Conservation (phyloP, 2,329 filamentous ascomycete species). For the Trichoderma citrinoviride region DNA sequence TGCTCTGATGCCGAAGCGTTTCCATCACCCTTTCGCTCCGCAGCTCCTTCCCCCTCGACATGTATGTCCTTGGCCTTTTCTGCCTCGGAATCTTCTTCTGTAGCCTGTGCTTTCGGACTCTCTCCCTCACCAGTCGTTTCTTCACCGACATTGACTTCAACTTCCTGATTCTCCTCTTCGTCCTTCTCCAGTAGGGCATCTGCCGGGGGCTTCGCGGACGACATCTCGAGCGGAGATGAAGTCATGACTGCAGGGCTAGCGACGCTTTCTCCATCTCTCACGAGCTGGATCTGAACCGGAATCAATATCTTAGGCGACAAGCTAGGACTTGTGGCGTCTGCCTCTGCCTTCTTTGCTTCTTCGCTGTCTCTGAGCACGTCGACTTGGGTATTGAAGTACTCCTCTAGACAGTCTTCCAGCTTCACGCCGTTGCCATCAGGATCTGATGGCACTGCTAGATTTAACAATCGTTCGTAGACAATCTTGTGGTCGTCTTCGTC, state of each 20-base stretch:
- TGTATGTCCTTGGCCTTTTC: no score
- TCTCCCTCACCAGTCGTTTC: background rate
- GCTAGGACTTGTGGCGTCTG: slow-evolving; percentile 31
- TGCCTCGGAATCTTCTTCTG: no score
- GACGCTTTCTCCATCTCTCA: slow-evolving; percentile 35
- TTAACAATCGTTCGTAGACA: slow-evolving; percentile 84
- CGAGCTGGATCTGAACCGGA: slow-evolving; percentile 36
- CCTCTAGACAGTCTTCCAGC: slow-evolving; percentile 86
- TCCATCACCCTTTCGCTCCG: background rate
- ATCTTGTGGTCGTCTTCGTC: slow-evolving; percentile 90
- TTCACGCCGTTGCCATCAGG: slow-evolving; percentile 69
- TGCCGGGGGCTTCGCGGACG: slow-evolving; percentile 25
- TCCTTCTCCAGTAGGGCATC: background rate
- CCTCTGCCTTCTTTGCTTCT: slow-evolving; percentile 48
- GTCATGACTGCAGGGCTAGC: slow-evolving; percentile 36
- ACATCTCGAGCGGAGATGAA: slow-evolving; percentile 34
- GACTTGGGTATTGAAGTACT: slow-evolving; percentile 92
- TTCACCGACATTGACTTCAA: background rate
- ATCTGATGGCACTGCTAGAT: slow-evolving; percentile 82
- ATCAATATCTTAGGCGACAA: slow-evolving; percentile 30
- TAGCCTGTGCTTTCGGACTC: no score
- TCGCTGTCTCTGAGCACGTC: slow-evolving; percentile 76
- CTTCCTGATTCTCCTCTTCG: background rate
- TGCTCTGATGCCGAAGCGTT: background rate
- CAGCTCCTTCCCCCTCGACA: background rate